Base-by-base conservation (phyloP, 352 stramenopile species). In the Globisporangium acanthophoron region DNA sequence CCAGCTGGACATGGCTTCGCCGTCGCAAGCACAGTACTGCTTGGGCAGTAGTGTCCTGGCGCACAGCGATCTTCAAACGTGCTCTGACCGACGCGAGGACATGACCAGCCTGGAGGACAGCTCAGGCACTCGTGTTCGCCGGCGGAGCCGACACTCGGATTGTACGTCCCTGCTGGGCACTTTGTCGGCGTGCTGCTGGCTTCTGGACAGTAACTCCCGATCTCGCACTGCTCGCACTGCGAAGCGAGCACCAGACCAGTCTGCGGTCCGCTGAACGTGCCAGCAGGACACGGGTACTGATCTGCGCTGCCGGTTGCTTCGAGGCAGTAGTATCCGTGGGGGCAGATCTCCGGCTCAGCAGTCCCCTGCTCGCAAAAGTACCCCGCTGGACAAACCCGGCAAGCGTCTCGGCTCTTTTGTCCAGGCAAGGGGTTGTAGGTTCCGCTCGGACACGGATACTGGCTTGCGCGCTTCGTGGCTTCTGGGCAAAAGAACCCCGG, bases 131-230 rank as follows among this genome's bases (percentile, higher is more conserved):
- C 79, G 50, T 87, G 69, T 0, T 80, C 7, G 15, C 55, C 70
- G 40, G 80, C 76, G 15, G 77, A 70, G 21, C 76, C 69, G 18
- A 61, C 73, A 3, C 56, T 60, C 0, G 78, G 78, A 50, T 93
- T 95, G 67, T 92, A 96, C 20, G 69, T 80, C 5, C 88, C 86
- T 8, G 78, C 81, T 27, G 81, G 82, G 50, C 88, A 96, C 2
- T 57, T 61, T 0, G 71, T 88, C 35, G 85, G 80, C 4, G 74
- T 67, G 40, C 73, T 90, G 54, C 85, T 96, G 2, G 67, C 76
- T 67, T 92, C 69, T 3, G 87, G 87, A 52, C 89, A 97, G 60
- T 94, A 97, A 20, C 67, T 76, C n/a, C 88, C 89, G 20, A 85
- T 41, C 13, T 72, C 66, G 50, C 78, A 94, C n/a, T 54, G 44